Conservation (phyloP, 2,329 filamentous ascomycete species). For the Beauveria sp. region DNA sequence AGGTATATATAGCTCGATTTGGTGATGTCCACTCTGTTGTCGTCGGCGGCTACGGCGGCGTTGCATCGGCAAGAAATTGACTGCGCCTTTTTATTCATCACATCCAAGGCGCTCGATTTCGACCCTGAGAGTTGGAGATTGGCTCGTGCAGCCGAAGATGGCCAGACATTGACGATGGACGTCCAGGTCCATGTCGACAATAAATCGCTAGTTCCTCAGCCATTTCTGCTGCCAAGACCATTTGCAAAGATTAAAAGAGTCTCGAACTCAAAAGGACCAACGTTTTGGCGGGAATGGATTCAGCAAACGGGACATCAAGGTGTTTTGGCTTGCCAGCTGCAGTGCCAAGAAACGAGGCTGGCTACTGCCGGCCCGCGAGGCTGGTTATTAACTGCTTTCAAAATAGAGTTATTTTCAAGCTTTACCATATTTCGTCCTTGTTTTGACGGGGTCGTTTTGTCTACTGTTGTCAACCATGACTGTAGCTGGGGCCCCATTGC, state of each 20-base stretch:
- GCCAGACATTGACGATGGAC: not conserved
- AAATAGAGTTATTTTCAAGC: slow-evolving; percentile 8
- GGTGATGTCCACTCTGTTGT: no score
- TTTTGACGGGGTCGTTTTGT: no score
- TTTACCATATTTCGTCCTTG: not conserved
- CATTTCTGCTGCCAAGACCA: not conserved
- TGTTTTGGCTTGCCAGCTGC: slow-evolving; percentile 6
- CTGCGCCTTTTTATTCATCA: no score
- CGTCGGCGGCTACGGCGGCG: no score
- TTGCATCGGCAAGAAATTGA: no score
- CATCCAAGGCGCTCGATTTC: not conserved
- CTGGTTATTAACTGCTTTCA: not conserved
- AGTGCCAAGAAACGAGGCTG: slow-evolving; percentile 2
- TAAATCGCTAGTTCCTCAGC: slow-evolving; percentile 1
- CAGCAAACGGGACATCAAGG: slow-evolving; percentile 5
- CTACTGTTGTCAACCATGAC: no score
- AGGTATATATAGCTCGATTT: no score
- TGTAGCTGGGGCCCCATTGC: no score
- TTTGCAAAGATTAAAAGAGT: not conserved
- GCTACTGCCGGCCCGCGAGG: not conserved
- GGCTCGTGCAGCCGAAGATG: not conserved
- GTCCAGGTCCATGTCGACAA: not conserved
- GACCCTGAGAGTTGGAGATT: not conserved
- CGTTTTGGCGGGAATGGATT: not conserved
- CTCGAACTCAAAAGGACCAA: not conserved